Base-by-base conservation (phyloP, 2,329 filamentous ascomycete species). In the Aspergillus fijiensis region DNA sequence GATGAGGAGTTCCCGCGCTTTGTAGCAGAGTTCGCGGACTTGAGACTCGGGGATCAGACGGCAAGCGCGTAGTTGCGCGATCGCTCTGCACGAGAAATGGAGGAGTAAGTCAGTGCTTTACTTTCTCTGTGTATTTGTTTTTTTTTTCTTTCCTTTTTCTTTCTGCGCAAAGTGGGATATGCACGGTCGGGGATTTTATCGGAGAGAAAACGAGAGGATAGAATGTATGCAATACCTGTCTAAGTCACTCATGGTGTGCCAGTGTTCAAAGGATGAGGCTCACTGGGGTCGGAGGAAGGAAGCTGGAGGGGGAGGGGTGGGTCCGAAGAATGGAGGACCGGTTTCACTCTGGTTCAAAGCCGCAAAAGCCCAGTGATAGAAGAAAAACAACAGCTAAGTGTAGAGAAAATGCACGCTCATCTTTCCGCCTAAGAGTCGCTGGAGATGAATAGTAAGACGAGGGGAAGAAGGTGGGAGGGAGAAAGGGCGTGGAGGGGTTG, bases 1-100 rank as follows among this genome's bases (percentile, higher is more conserved):
- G 63, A 99, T 96, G 66, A 99, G 81, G 57, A 99, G 85, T 81
- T 99, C 95, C 65, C 95, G 87, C 55, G 95, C 95, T 75, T 97
- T 97, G 83, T 97, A 94, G 80, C 95, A 98, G 69, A 99, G 85
- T 79, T 99, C 94, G 74, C 94, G 90, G 63, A 99, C 96, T 80
- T 98, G 91, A 47, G 88, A 84, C 81, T 99, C 95, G 63, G 95
- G 94, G 69, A 99, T 99, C 58, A 94, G 93, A 63, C 93, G 91
- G 79, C 95, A 99, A 74, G 92, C 90, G 81, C 95, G 92, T 73
- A 99, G 84, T 79, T 97, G 93, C 76, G 91, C 90, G 74, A 99
- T 99, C 61, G 93, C 93, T 80, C 94, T 97, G 65, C 23, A 62
- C 42, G 50, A 49, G 58, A 35, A 27, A 53, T 45, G 58, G 49